phyloP scores from a whole-genome alignment of 352 stramenopile species.

The Phytophthora citrophthora region DNA sequence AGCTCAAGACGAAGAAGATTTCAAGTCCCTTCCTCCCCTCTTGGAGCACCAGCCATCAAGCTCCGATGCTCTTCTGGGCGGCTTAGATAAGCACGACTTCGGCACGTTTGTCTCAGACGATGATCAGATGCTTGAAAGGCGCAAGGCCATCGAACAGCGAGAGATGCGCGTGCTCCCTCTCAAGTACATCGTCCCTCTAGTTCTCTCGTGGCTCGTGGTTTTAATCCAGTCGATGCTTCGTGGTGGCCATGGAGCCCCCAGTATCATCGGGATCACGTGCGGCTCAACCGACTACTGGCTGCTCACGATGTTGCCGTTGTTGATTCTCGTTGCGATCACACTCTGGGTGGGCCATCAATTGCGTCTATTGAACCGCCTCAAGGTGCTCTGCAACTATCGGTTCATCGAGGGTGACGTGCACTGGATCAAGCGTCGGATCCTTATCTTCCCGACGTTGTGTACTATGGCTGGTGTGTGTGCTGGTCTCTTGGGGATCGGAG shows the following conservation, averaged over 20 bases:
- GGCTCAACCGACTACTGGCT: constrained; percentile 93
- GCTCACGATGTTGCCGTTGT: constrained; percentile 86
- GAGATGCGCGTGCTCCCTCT: constrained; percentile 68
- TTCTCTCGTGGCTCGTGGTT: constrained; percentile 75
- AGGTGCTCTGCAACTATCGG: constrained; percentile 64
- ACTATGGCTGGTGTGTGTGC: constrained; percentile 94
- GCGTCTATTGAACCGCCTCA: constrained; percentile 74
- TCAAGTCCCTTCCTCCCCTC: constrained; percentile 59
- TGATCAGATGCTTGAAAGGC: constrained; percentile 42
- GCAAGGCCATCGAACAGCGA: constrained; percentile 49
- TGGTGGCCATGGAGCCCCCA: constrained; percentile 71
- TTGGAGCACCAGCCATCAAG: constrained; percentile 31
- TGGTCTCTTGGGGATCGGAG: constrained; percentile 95
- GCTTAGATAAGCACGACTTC: constrained; percentile 36
- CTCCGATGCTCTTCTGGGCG: constrained; percentile 28
- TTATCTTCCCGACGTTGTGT: constrained; percentile 94
- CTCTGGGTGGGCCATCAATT: constrained; percentile 62
- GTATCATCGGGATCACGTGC: constrained; percentile 93
- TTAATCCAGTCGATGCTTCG: constrained; percentile 76
- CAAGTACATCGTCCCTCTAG: constrained; percentile 57
- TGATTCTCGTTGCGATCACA: constrained; percentile 70
- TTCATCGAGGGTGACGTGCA: constrained; percentile 95
- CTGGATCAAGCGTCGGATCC: constrained; percentile 90
- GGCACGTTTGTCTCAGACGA: constrained; percentile 58
- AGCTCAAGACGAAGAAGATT: constrained; percentile 69